Evolutionary conservation across 495 filamentous ascomycete genomes (phyloP).

Genomic region (Oidiodendron maius): DNA sequence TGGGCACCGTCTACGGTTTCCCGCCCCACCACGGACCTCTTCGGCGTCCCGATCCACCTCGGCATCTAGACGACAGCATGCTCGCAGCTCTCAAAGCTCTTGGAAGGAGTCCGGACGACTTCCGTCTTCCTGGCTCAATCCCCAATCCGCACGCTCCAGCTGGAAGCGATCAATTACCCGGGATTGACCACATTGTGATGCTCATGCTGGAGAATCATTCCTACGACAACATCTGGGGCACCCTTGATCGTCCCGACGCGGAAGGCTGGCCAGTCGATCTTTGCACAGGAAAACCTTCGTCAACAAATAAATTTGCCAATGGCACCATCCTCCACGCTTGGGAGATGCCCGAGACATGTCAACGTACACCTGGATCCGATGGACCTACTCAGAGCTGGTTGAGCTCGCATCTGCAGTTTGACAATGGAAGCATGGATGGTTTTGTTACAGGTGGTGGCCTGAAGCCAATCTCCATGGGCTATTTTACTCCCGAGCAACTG

Average conservation of each 20-base stretch:
- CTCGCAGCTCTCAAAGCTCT: neutral
- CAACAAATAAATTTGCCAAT: neutral
- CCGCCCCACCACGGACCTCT: neutral
- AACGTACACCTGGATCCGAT: neutral
- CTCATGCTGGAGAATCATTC: too few relatives aligned
- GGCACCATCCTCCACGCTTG: neutral
- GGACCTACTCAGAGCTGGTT: neutral
- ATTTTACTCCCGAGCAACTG: too few relatives aligned
- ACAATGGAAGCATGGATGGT: neutral
- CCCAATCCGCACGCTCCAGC: neutral
- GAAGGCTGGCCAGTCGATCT: neutral
- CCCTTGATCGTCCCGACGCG: too few relatives aligned
- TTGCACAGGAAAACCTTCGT: neutral
- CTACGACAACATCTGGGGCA: too few relatives aligned
- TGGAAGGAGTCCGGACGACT: neutral
- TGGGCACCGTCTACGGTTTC: neutral
- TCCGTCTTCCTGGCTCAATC: neutral
- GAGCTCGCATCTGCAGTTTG: neutral
- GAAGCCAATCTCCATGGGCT: neutral
- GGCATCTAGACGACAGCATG: neutral
- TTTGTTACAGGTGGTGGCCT: neutral
- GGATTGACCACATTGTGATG: too few relatives aligned
- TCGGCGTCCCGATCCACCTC: too few relatives aligned
- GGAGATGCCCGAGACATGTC: neutral
- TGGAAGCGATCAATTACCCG: neutral